Conservation (phyloP, 306 rosid genomes). For the Pyrus bretschneideri region DNA sequence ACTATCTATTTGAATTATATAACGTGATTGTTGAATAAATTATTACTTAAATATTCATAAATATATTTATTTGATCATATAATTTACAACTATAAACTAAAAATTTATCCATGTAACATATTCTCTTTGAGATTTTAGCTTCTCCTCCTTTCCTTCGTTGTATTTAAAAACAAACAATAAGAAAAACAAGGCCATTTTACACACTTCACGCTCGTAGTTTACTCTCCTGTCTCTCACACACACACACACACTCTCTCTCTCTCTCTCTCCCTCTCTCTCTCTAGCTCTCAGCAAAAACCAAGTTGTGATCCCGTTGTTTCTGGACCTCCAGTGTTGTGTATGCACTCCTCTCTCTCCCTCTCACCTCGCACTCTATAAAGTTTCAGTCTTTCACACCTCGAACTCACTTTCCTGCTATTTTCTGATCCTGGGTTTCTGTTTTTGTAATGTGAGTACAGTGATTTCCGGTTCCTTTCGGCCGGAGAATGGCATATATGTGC, state of each 20-base stretch:
- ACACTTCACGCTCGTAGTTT: too few species aligned
- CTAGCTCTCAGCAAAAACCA: background rate
- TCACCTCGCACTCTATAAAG: background rate
- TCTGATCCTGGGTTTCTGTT: background rate
- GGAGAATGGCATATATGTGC: conserved; percentile 87
- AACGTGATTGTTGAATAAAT: too few species aligned
- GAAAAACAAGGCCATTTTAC: background rate
- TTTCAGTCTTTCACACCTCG: background rate
- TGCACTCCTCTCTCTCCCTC: background rate
- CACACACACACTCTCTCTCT: background rate
- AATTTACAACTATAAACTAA: too few species aligned
- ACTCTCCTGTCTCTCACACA: background rate
- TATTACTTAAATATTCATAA: too few species aligned
- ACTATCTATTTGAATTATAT: too few species aligned
- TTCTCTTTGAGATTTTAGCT: too few species aligned
- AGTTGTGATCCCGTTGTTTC: conserved; percentile 12
- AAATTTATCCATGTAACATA: too few species aligned
- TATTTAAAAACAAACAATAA: background rate
- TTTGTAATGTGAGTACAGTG: conserved; percentile 40
- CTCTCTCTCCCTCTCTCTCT: background rate
- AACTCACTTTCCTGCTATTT: background rate
- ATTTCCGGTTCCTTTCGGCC: conserved; percentile 36
- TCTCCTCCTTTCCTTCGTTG: background rate
- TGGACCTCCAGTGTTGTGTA: conserved; percentile 16
- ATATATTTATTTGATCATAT: too few species aligned